These are phyloP conservation scores for Orbilia brochopaga DNA, from an alignment of 2,329 filamentous ascomycete genomes.

Conservation along the genomic window DNA sequence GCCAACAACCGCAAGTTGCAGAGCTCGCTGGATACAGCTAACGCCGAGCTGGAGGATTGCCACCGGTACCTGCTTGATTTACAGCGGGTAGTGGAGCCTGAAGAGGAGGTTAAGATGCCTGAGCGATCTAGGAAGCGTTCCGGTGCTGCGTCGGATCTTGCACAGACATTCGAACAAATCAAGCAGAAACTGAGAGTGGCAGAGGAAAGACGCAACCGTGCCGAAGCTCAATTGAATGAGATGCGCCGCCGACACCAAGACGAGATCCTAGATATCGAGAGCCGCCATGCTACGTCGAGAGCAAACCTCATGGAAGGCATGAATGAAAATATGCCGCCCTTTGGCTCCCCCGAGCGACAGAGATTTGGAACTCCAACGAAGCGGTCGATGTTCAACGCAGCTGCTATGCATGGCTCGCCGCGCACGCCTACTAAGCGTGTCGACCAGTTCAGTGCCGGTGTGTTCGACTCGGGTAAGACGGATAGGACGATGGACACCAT, in stretches of 20 bases:
- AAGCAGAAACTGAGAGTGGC: constrained; percentile 86
- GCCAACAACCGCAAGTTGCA: constrained; percentile 83
- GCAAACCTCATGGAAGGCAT: constrained; percentile 85
- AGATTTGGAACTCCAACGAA: constrained; percentile 64
- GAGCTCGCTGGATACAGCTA: constrained; percentile 75
- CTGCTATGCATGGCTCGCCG: constrained; percentile 60
- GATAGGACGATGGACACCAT: constrained; percentile 84
- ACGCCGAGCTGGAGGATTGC: constrained; percentile 80
- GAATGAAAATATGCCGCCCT: constrained; percentile 76
- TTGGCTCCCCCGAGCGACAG: constrained; percentile 74
- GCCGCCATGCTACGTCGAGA: constrained; percentile 68
- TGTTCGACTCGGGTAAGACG: constrained; percentile 78
- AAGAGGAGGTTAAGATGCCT: constrained; percentile 71
- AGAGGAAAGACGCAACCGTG: constrained; percentile 77
- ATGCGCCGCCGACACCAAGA: constrained; percentile 76
- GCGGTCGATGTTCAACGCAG: constrained; percentile 69
- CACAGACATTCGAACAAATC: constrained; percentile 83
- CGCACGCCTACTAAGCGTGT: constrained; percentile 75
- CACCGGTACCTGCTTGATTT: constrained; percentile 79
- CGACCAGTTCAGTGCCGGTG: constrained; percentile 65
- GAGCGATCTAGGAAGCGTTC: constrained; percentile 74
- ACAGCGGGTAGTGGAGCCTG: constrained; percentile 85
- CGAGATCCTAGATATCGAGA: constrained; percentile 70
- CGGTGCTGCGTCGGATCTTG: constrained; percentile 72
- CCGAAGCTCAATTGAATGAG: constrained; percentile 81